A percentile compares a stretch with the other conserved stretches of the same genome.
Conservation (phyloP, 352 stramenopile species). For the Pythium aristosporum region DNA sequence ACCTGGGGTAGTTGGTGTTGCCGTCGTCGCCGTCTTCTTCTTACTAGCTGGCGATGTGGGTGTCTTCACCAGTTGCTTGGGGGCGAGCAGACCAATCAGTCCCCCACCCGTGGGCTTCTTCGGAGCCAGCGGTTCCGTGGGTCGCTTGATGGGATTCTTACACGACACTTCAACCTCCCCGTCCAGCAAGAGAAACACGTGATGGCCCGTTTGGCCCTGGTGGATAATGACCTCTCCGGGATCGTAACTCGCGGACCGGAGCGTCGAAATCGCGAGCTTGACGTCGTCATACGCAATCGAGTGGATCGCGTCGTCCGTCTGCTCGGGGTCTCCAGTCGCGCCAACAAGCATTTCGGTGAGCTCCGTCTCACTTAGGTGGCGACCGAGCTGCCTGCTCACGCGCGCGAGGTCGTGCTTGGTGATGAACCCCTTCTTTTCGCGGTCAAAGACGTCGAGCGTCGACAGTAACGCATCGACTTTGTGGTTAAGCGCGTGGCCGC, state of each 20-base stretch:
- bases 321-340: conserved; percentile 67
- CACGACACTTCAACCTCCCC: conserved; percentile 78
- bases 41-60: not conserved
- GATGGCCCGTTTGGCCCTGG: conserved; percentile 69
- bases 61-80: conserved; percentile 19
- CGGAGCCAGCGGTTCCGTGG: conserved; percentile 23
- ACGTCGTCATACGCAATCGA: conserved; percentile 77
- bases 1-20: not conserved
- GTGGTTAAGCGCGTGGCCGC: conserved; percentile 55
- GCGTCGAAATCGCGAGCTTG: conserved; percentile 79
- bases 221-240: conserved; percentile 74
- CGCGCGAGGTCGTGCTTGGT: conserved; percentile 73
- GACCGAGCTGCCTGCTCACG: conserved; percentile 70
- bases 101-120: conserved; percentile 25
- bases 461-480: conserved; percentile 70
- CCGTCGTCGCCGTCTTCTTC: conserved; percentile 3
- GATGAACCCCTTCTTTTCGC: conserved; percentile 80
- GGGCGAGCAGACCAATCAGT: conserved; percentile 32
- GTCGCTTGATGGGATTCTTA: conserved; percentile 66
- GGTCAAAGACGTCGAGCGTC: conserved; percentile 75
- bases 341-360: conserved; percentile 85
- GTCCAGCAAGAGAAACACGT: conserved; percentile 78
- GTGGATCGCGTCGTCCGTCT: conserved; percentile 47
- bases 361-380: conserved; percentile 69
- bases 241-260: conserved; percentile 64